Percentiles rank a stretch among this genome's conserved stretches.
Conservation (phyloP, 2,329 filamentous ascomycete species). For the Fusarium sp. region DNA sequence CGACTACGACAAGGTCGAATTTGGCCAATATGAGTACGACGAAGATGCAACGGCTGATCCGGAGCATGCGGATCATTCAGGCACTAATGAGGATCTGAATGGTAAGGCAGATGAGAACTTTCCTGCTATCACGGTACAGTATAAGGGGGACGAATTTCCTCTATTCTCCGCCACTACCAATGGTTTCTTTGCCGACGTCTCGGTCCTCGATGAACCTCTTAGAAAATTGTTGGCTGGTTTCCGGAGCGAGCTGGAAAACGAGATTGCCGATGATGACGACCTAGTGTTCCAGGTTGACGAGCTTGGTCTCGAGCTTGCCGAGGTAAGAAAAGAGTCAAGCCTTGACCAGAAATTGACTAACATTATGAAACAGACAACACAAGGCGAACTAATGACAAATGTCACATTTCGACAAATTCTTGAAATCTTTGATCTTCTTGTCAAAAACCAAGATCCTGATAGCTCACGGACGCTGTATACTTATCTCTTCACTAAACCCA, state of each 20-base stretch:
- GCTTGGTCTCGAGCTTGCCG: conserved; percentile 65
- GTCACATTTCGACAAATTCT: conserved; percentile 58
- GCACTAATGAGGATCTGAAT: conserved; percentile 24
- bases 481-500: conserved; percentile 58
- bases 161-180: conserved; percentile 54
- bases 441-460: conserved; percentile 60
- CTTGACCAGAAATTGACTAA: conserved; percentile 42
- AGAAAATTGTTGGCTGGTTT: conserved; percentile 60
- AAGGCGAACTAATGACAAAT: conserved; percentile 51
- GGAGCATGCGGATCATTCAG: conserved; percentile 11
- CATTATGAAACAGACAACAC: conserved; percentile 50
- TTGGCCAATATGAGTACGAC: conserved; percentile 15
- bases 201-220: conserved; percentile 59
- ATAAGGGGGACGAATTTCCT: conserved; percentile 59
- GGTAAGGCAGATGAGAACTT: conserved; percentile 37
- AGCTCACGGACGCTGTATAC: conserved; percentile 56
- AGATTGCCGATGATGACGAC: conserved; percentile 61
- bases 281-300: conserved; percentile 65
- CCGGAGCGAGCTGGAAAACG: conserved; percentile 60
- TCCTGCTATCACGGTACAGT: conserved; percentile 58
- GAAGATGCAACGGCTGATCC: conserved; percentile 20
- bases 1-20: conserved; percentile 17
- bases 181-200: conserved; percentile 60
- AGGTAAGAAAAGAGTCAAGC: conserved; percentile 53
- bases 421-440: conserved; percentile 58